These are phyloP conservation scores for Pulveroboletus ravenelii DNA, from an alignment of 768 basidiomycete genomes.

Conservation along the genomic window DNA sequence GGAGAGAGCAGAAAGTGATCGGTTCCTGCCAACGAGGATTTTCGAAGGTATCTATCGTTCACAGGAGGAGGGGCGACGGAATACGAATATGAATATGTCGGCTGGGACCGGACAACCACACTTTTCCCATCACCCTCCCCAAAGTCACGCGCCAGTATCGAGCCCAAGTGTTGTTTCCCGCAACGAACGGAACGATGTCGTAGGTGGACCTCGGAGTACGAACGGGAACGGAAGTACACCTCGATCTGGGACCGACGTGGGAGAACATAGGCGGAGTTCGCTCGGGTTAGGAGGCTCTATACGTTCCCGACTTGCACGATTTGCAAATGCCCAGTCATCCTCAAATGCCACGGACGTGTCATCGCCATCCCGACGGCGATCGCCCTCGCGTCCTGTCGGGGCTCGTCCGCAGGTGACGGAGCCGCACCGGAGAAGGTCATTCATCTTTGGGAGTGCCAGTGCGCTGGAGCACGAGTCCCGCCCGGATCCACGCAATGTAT, in stretches of 20 bases:
- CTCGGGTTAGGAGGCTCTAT: conserved; percentile 22
- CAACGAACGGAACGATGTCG: not conserved
- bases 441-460: conserved; percentile 1
- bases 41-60: conserved; percentile 22
- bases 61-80: conserved; percentile 23
- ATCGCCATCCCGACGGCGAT: conserved; percentile 18
- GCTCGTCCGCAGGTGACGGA: conserved; percentile 22
- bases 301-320: conserved; percentile 25
- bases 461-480: conserved; percentile 13
- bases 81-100: not conserved
- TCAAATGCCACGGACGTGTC: conserved; percentile 4
- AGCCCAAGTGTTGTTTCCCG: not conserved
- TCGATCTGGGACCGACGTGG: conserved; percentile 6
- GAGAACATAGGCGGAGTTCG: conserved; percentile 15
- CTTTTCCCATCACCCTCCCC: conserved; percentile 1
- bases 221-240: conserved; percentile 4
- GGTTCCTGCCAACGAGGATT: conserved; percentile 20
- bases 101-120: conserved; percentile 8
- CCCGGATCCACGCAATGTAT: not conserved
- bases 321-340: conserved; percentile 15
- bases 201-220: conserved; percentile 3
- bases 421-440: conserved; percentile 6
- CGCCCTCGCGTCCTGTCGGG: conserved; percentile 22
- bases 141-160: not conserved
- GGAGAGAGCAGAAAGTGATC: conserved; percentile 24